Percentiles rank a stretch among this genome's conserved stretches.
Evolutionary conservation across 164 flowering plant genomes (phyloP).

Genomic region (Umbellularia californica): DNA sequence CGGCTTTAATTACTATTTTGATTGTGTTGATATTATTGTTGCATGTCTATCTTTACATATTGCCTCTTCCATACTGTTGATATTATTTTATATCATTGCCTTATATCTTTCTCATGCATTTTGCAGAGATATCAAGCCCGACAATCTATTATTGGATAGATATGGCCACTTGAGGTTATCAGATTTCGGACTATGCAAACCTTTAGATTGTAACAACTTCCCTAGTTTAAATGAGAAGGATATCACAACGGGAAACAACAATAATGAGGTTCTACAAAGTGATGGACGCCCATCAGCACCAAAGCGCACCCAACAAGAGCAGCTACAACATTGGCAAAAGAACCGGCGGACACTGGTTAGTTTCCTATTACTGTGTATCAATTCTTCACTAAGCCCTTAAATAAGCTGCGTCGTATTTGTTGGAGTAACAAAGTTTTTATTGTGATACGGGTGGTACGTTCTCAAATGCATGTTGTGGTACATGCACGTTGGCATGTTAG

Average conservation of each 20-base stretch:
- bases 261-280: constrained; percentile 53
- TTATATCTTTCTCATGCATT: background rate
- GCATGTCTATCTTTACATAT: too few relatives aligned
- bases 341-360: constrained; percentile 86
- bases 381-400: background rate
- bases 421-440: background rate
- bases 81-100: background rate
- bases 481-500: background rate
- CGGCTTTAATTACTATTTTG: background rate
- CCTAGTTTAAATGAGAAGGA: constrained; percentile 61
- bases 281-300: constrained; percentile 69
- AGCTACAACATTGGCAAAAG: constrained; percentile 92
- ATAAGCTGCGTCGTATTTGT: background rate
- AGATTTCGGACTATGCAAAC: constrained; percentile 96
- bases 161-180: constrained; percentile 93
- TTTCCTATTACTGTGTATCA: constrained; percentile 5
- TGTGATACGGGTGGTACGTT: background rate
- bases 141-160: constrained; percentile 84
- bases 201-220: constrained; percentile 81
- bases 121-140: constrained; percentile 96
- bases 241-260: constrained; percentile 38
- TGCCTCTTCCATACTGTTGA: background rate
- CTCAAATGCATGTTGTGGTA: background rate
- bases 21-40: background rate
- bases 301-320: constrained; percentile 88